Evolutionary conservation across 2,329 filamentous ascomycete genomes (phyloP).

Genomic region (Xylaria sp.): DNA sequence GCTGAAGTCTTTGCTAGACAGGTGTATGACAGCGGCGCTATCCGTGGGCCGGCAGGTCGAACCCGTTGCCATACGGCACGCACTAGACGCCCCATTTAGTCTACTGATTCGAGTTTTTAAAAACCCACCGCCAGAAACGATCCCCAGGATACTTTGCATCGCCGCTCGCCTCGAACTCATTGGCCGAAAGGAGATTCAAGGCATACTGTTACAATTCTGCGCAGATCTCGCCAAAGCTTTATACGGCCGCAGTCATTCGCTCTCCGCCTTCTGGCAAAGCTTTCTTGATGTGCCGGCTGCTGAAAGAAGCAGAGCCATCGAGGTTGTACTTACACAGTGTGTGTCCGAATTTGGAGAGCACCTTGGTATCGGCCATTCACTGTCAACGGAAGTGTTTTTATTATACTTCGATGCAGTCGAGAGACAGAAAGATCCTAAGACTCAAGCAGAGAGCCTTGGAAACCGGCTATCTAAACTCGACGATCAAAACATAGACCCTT

Average conservation of each 20-base stretch:
- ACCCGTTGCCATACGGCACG: conserved; percentile 31
- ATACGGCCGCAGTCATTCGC: conserved; percentile 27
- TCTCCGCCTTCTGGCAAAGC: conserved; percentile 36
- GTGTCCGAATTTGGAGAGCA: conserved; percentile 33
- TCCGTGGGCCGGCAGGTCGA: conserved; percentile 38
- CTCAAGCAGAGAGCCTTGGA: conserved; percentile 30
- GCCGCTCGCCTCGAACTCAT: conserved; percentile 34
- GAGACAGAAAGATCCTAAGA: conserved; percentile 32
- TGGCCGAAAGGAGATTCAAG: conserved; percentile 36
- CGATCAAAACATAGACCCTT: conserved; percentile 16
- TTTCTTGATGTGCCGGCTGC: conserved; percentile 31
- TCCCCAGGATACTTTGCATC: conserved; percentile 36
- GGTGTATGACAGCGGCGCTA: conserved; percentile 38
- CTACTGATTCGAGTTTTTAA: conserved; percentile 38
- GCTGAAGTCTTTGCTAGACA: conserved; percentile 37
- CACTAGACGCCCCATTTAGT: conserved; percentile 37
- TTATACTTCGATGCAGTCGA: conserved; percentile 38
- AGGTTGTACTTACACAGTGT: conserved; percentile 31
- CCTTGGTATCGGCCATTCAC: conserved; percentile 33
- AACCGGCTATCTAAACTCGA: conserved; percentile 31
- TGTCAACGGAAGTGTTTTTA: conserved; percentile 37
- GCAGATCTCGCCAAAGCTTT: conserved; percentile 34
- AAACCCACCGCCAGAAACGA: conserved; percentile 37
- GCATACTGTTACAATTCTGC: conserved; percentile 38
- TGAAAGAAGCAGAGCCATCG: conserved; percentile 33